phyloP scores from a whole-genome alignment of 345 rosid genomes.

The Lenwebbia sp. region DNA sequence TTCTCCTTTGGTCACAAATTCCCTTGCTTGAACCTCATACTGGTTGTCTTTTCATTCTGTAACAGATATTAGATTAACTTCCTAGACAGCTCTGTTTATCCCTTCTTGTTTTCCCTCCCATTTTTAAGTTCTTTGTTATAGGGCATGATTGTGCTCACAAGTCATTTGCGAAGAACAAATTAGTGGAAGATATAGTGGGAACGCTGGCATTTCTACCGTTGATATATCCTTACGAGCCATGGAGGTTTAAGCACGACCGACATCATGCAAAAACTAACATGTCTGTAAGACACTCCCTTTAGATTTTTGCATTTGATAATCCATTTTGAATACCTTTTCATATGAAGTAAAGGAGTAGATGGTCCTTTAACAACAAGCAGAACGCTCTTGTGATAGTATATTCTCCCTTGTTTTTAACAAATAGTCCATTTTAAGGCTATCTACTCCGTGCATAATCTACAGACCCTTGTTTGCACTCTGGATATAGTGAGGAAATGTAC shows the following conservation, averaged over 20 bases:
- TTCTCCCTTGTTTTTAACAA: not conserved
- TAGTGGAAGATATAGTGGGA: conserved; percentile 87
- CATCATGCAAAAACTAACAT: conserved; percentile 98
- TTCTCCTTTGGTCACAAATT: not conserved
- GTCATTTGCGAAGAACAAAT: conserved; percentile 82
- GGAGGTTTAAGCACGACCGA: conserved; percentile 92
- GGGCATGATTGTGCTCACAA: conserved; percentile 99
- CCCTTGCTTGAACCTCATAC: not conserved
- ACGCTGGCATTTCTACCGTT: conserved; percentile 84
- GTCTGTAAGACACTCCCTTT: conserved; percentile 20
- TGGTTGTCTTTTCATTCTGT: not conserved
- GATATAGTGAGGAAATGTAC: not conserved
- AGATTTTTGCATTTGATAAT: not conserved
- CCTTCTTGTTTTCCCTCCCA: conserved; percentile 1
- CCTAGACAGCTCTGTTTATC: conserved; percentile 4
- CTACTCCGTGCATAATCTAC: not conserved
- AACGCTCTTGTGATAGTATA: not conserved
- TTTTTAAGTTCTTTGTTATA: conserved; percentile 81
- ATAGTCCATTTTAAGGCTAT: not conserved
- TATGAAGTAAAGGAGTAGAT: not conserved
- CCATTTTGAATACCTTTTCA: not conserved
- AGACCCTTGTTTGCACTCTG: not conserved
- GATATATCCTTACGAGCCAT: conserved; percentile 92
- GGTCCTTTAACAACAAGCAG: not conserved
- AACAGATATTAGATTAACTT: not conserved